Evolutionary conservation across 1,284 basidiomycete genomes (phyloP).

Genomic region (Moniliella sp.): DNA sequence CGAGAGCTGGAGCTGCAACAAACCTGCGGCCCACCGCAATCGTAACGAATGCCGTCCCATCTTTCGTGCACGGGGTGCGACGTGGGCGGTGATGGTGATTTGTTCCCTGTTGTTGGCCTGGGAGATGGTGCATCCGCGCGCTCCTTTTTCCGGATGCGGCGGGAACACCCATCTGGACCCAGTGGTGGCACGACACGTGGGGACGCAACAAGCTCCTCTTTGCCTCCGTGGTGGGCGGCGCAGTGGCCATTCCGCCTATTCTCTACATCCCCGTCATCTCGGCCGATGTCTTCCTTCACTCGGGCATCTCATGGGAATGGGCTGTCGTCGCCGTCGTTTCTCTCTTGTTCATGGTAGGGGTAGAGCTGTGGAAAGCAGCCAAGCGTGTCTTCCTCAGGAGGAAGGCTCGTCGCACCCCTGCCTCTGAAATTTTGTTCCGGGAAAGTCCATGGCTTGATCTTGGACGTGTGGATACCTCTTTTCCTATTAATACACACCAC

Average conservation of each 20-base stretch:
- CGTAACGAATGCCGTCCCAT: slow-evolving; percentile 24
- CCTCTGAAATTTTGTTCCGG: too few species aligned
- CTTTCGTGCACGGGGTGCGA: slow-evolving; percentile 33
- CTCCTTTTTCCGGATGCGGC: slow-evolving; percentile 30
- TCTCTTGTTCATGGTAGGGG: slow-evolving; percentile 18
- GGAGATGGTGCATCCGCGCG: slow-evolving; percentile 31
- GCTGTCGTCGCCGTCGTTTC: slow-evolving; percentile 26
- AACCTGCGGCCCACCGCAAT: neutral
- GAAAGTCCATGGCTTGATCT: too few species aligned
- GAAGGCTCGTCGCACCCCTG: too few species aligned
- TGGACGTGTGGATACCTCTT: too few species aligned
- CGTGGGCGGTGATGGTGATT: slow-evolving; percentile 29
- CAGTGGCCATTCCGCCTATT: slow-evolving; percentile 40
- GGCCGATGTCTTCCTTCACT: slow-evolving; percentile 31
- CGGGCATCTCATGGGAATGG: slow-evolving; percentile 29
- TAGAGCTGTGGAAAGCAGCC: slow-evolving; percentile 23
- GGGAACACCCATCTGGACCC: slow-evolving; percentile 10
- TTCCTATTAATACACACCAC: too few species aligned
- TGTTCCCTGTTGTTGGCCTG: slow-evolving; percentile 33
- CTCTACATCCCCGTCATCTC: slow-evolving; percentile 38
- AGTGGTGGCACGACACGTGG: slow-evolving; percentile 22
- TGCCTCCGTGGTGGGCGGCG: slow-evolving; percentile 33
- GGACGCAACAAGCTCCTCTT: slow-evolving; percentile 25
- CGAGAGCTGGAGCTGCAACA: slow-evolving; percentile 25
- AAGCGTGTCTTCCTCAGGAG: slow-evolving; percentile 20